These are phyloP conservation scores for Solanum arcanum DNA, from an alignment of 257 asterid genomes.

Conservation along the genomic window DNA sequence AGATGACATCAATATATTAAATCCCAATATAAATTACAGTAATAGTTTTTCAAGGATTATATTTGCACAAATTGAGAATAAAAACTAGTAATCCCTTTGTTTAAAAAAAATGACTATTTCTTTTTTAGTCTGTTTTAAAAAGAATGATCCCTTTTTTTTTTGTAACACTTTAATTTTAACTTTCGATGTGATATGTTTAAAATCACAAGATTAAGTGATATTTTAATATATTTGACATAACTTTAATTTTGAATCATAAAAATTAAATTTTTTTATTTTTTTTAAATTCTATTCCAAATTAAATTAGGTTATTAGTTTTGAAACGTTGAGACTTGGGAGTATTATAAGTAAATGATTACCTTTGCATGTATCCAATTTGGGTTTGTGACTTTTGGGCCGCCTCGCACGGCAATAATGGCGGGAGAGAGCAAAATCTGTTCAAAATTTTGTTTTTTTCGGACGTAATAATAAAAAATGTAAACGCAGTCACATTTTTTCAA, in stretches of 20 bases:
- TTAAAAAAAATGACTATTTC: too few relatives aligned
- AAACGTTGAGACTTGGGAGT: too few relatives aligned
- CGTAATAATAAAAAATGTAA: background rate
- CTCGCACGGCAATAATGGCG: background rate
- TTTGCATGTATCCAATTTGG: background rate
- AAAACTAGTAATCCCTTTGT: too few relatives aligned
- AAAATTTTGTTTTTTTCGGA: background rate
- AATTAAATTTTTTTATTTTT: too few relatives aligned
- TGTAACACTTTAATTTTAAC: too few relatives aligned
- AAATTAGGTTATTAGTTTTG: too few relatives aligned
- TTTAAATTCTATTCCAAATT: too few relatives aligned
- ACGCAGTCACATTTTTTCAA: background rate
- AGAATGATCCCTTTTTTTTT: fast-evolving
- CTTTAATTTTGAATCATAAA: too few relatives aligned
- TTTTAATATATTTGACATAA: too few relatives aligned
- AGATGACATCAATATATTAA: background rate
- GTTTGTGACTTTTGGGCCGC: background rate
- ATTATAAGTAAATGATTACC: background rate
- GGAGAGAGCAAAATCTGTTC: background rate
- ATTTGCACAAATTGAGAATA: background rate
- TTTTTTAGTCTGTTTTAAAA: too few relatives aligned
- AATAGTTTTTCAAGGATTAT: background rate
- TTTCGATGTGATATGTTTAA: too few relatives aligned
- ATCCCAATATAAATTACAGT: background rate
- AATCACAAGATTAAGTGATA: too few relatives aligned